These are phyloP conservation scores for Exophiala calicioides DNA, from an alignment of 2,329 filamentous ascomycete genomes.

Conservation along the genomic window DNA sequence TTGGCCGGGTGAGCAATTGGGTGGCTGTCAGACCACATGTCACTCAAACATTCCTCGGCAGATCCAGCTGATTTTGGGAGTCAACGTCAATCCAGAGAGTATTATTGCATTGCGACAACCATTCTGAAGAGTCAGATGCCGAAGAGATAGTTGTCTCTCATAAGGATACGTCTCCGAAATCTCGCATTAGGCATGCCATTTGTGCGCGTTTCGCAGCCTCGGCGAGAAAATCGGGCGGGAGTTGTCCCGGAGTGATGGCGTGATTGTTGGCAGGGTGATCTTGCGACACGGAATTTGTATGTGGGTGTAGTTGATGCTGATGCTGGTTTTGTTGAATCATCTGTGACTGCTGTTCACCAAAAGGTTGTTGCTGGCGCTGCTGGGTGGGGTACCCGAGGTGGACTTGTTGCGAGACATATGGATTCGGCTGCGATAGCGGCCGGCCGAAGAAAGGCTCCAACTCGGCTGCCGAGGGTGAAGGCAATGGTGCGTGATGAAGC, in stretches of 20 bases:
- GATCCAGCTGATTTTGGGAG: neutral
- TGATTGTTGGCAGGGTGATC: conserved; percentile 23
- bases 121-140: neutral
- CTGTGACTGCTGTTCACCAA: conserved; percentile 20
- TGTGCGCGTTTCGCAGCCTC: conserved; percentile 93
- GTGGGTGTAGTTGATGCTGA: conserved; percentile 29
- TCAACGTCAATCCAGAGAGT: too few relatives aligned
- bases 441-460: conserved; percentile 28
- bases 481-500: conserved; percentile 28
- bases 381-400: conserved; percentile 17
- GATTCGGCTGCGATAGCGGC: conserved; percentile 24
- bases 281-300: conserved; percentile 32
- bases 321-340: conserved; percentile 18
- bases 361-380: conserved; percentile 19
- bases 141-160: conserved; percentile 8
- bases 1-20: neutral
- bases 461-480: conserved; percentile 30
- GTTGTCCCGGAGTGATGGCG: conserved; percentile 47
- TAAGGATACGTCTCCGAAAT: conserved; percentile 73
- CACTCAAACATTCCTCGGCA: conserved; percentile 11
- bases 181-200: conserved; percentile 83
- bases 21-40: conserved; percentile 16
- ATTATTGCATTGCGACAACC: neutral
- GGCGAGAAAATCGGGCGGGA: conserved; percentile 80
- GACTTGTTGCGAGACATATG: conserved; percentile 21